Evolutionary conservation across 768 basidiomycete species (phyloP).

Genomic region (Amanita phalloides): DNA sequence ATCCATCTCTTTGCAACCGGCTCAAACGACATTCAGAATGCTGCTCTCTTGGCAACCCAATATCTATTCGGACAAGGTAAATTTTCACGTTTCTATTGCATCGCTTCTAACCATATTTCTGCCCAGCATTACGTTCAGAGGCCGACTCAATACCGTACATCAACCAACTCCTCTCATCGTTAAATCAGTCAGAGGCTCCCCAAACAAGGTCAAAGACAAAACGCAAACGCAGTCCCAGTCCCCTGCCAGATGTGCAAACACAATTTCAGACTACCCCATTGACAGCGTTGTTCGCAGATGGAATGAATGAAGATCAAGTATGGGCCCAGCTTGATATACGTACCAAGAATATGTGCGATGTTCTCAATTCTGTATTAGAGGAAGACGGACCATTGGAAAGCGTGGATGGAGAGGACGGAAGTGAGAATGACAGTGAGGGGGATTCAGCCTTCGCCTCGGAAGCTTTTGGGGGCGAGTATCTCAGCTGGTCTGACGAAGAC

Average conservation of each 20-base stretch:
- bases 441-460: not conserved
- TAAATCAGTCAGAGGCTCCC: conserved; percentile 60
- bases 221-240: conserved; percentile 28
- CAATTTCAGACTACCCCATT: conserved; percentile 59
- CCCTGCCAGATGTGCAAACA: conserved; percentile 18
- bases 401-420: conserved; percentile 9
- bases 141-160: conserved; percentile 52
- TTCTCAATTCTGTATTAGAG: conserved; percentile 57
- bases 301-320: conserved; percentile 77
- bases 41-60: conserved; percentile 61
- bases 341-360: conserved; percentile 54
- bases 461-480: not conserved
- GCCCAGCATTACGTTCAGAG: conserved; percentile 60
- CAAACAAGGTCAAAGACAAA: conserved; percentile 62
- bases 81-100: conserved; percentile 12
- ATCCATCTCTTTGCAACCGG: conserved; percentile 47
- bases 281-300: conserved; percentile 60
- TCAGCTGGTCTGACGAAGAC: conserved; percentile 5
- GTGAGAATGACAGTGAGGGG: conserved; percentile 15
- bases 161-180: conserved; percentile 49
- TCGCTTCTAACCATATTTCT: conserved; percentile 7
- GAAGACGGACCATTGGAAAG: conserved; percentile 12
- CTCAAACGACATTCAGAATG: conserved; percentile 38
- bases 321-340: conserved; percentile 93
- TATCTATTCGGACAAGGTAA: conserved; percentile 68